Evolutionary conservation across 2,329 filamentous ascomycete species (phyloP), one percentile per base, ranked within the genome.

Genomic region (Rhynchosporium secalis): DNA sequence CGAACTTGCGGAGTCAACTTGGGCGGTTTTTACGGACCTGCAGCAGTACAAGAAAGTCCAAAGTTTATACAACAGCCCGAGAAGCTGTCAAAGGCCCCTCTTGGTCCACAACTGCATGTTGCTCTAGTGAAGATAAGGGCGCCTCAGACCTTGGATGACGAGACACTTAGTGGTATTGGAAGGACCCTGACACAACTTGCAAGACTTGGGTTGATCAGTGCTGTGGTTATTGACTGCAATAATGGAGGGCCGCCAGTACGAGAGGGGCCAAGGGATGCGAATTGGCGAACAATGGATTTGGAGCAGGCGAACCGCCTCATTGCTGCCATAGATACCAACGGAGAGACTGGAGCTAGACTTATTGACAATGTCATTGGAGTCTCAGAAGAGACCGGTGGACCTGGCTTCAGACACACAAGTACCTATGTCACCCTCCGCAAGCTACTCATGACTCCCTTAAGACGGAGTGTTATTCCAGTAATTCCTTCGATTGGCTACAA

Each of bases 111-210:
- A 40, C 75, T 90, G 20, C 91, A 96, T 75, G 81, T 96, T 62
- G 93, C 95, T 15, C 78, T 99, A 61, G 87, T 97, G 67, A 96
- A 96, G 76, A 81, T 99, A 60, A 85, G 89, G 58, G 83, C 84
- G 48, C 88, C 92, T 0, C 88, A 96, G 69, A 76, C 80, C 1
- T 81, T 96, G 52, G 83, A 90, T 69, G 83, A 92, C 63, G 76
- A 79, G 1, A 90, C 86, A 0, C 74, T 98, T 10, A 77, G 83
- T 51, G 93, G 92, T 1, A 86, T 98, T 62, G 91, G 89, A 4
- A 86, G 88, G 73, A 98, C 95, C 0, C 77, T 99, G 46, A 87
- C 88, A 36, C 94, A 96, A 74, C 85, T 99, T 56, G 85, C 87
- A 45, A 86, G 88, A 58, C 82, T 99, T 13, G 94, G 95, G 2